Percentiles rank a stretch among this genome's conserved stretches.
phyloP scores from a whole-genome alignment of 2,329 filamentous ascomycete species.

The Venturia effusa region DNA sequence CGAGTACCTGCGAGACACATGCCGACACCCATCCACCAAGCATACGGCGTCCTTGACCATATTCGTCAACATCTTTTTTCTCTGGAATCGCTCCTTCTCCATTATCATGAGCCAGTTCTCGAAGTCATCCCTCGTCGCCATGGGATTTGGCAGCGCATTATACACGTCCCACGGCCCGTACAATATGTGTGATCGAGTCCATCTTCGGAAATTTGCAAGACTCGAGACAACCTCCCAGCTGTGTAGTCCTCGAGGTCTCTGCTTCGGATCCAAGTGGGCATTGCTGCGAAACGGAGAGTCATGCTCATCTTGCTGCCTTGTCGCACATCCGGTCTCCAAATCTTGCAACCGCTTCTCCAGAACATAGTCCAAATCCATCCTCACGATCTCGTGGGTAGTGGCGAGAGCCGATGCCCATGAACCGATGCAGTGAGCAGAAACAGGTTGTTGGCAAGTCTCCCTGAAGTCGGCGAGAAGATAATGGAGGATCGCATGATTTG shows the following conservation, averaged over 20 bases:
- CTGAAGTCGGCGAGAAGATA: not conserved
- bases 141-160: not conserved
- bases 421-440: not conserved
- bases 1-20: not conserved
- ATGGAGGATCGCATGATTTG: not conserved
- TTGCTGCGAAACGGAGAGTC: not conserved
- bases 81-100: not conserved
- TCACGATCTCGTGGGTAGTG: no score
- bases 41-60: not conserved
- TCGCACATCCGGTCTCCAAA: not conserved
- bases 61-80: not conserved
- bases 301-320: not conserved
- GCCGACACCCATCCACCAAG: not conserved
- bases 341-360: no score
- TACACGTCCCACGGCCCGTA: not conserved
- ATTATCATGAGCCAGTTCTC: no score
- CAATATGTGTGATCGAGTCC: not conserved
- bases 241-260: not conserved
- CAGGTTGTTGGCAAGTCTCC: not conserved
- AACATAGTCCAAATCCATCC: no score
- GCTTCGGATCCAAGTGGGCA: no score
- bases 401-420: not conserved
- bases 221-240: not conserved
- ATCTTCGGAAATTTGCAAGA: not conserved
- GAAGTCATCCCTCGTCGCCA: no score